Conservation (phyloP, 306 rosid genomes). For the Cyclanthera cordifolia region DNA sequence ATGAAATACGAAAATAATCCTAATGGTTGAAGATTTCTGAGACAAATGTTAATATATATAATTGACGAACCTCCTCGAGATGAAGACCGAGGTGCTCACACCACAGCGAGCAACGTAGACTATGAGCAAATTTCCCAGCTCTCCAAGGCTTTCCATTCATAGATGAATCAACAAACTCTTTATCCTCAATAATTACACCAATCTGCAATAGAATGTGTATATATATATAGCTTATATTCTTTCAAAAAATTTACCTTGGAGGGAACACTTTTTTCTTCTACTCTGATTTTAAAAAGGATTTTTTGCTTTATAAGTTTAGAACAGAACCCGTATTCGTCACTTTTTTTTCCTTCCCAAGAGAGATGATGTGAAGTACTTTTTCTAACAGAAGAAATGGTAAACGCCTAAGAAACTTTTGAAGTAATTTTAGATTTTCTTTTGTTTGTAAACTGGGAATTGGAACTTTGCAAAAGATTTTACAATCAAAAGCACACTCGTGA, state of each 20-base stretch:
- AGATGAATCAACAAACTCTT: slow-evolving; percentile 34
- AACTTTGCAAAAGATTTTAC: too few relatives aligned
- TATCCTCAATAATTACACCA: slow-evolving; percentile 35
- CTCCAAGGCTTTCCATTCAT: slow-evolving; percentile 40
- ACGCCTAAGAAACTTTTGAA: neutral
- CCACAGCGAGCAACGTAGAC: slow-evolving; percentile 39
- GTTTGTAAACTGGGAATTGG: too few relatives aligned
- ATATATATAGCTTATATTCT: neutral
- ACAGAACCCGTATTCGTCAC: neutral
- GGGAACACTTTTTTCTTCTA: neutral
- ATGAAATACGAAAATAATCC: neutral
- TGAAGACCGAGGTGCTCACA: slow-evolving; percentile 42
- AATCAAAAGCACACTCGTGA: too few relatives aligned
- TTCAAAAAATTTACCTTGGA: neutral
- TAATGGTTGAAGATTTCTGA: neutral
- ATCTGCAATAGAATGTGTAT: slow-evolving; percentile 21
- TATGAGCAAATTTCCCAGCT: slow-evolving; percentile 33
- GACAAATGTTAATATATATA: neutral
- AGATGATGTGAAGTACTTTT: neutral
- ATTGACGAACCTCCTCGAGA: slow-evolving; percentile 28
- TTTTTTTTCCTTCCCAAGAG: neutral
- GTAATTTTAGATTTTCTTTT: neutral
- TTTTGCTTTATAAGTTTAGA: neutral
- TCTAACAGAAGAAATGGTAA: neutral
- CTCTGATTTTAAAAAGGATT: neutral